Percentiles rank a stretch among this genome's conserved stretches.
phyloP scores from a whole-genome alignment of 2,329 filamentous ascomycete species.

The Alternaria sp. region DNA sequence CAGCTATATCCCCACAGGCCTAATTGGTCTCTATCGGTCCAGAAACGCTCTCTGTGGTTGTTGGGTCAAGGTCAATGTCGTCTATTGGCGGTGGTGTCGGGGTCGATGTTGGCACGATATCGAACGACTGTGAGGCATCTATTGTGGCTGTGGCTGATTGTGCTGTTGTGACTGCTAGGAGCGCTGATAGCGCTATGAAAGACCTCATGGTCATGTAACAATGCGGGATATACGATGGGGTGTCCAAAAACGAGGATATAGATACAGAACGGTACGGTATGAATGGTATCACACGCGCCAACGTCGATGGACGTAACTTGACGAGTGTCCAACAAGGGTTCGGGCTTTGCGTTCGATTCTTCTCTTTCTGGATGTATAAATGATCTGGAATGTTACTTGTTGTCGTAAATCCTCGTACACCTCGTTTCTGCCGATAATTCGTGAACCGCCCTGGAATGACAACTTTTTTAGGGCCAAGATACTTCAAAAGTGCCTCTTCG shows the following conservation, averaged over 20 bases:
- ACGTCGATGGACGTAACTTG: neutral
- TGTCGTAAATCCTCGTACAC: neutral
- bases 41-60: conserved; percentile 36
- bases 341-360: neutral
- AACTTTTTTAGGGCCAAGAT: neutral
- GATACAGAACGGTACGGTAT: neutral
- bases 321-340: neutral
- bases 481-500: neutral
- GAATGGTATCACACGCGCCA: neutral
- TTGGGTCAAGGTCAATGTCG: conserved; percentile 35
- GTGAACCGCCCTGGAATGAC: neutral
- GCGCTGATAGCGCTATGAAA: conserved; percentile 6
- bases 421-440: neutral
- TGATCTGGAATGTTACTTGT: neutral
- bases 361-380: neutral
- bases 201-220: conserved; percentile 12
- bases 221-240: neutral
- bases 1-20: conserved; percentile 42
- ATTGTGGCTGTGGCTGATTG: conserved; percentile 13
- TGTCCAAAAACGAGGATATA: neutral
- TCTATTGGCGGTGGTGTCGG: conserved; percentile 28
- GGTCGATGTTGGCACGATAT: conserved; percentile 12
- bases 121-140: conserved; percentile 18
- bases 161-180: conserved; percentile 12
- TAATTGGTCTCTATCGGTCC: conserved; percentile 42